A percentile compares a stretch with the other conserved stretches of the same genome.
Evolutionary conservation across 2,329 filamentous ascomycete species (phyloP).

Genomic region (Fusarium nurragi): DNA sequence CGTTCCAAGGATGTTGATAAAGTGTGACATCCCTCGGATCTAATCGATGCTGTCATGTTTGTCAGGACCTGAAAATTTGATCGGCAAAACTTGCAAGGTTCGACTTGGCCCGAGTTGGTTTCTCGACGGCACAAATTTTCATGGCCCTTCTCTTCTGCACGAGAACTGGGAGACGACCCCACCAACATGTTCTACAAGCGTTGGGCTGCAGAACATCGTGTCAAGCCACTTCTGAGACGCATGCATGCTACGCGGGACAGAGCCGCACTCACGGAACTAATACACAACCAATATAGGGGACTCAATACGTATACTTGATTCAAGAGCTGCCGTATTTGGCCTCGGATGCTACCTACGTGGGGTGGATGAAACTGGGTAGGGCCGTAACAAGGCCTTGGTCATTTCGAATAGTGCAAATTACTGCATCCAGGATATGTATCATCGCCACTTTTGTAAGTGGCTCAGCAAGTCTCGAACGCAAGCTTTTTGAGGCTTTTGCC

Average conservation of each 20-base stretch:
- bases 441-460: background rate
- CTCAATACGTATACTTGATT: background rate
- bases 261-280: background rate
- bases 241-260: background rate
- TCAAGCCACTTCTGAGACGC: background rate
- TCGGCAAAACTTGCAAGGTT: too few species aligned
- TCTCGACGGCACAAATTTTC: too few species aligned
- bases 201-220: background rate
- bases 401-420: background rate
- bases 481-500: background rate
- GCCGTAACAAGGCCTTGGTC: background rate
- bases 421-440: background rate
- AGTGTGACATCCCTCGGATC: background rate
- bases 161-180: background rate
- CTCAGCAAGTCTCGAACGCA: background rate
- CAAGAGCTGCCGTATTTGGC: background rate
- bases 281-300: background rate
- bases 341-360: background rate
- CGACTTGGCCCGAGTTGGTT: too few species aligned
- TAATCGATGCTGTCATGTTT: background rate
- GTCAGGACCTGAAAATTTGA: too few species aligned
- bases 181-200: background rate
- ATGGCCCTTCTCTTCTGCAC: background rate
- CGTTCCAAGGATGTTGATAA: background rate
- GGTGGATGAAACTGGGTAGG: background rate